A percentile compares a stretch with the other conserved stretches of the same genome.
These are phyloP conservation scores for Candida tetrigidarum DNA, from an alignment of 1,139 yeast genomes.

Conservation along the genomic window DNA sequence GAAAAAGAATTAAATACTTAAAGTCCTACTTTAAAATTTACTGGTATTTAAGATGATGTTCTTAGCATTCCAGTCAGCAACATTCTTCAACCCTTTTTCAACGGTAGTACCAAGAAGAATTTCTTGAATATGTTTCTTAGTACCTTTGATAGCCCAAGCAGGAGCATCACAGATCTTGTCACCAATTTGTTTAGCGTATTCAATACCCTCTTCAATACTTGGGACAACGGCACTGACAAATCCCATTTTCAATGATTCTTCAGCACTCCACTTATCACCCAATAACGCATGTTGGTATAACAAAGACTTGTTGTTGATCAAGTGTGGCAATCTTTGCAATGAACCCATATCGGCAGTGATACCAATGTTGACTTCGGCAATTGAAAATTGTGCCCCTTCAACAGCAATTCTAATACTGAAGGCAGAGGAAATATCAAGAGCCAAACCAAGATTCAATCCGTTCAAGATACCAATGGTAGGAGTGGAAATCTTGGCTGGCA, in stretches of 20 bases:
- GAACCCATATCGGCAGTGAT: conserved; percentile 83
- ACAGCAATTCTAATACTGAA: conserved; percentile 62
- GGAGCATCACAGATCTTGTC: conserved; percentile 49
- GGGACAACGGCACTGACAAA: conserved; percentile 53
- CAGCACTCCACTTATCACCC: conserved; percentile 58
- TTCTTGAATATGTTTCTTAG: conserved; percentile 60
- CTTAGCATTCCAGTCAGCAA: conserved; percentile 57
- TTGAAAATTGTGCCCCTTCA: conserved; percentile 56
- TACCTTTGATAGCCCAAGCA: conserved; percentile 68
- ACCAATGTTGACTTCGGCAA: conserved; percentile 75
- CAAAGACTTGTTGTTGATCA: conserved; percentile 61
- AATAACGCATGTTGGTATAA: conserved; percentile 67
- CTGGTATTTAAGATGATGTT: conserved; percentile 30
- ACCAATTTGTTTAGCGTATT: conserved; percentile 56
- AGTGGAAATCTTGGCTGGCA: conserved; percentile 49
- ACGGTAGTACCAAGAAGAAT: conserved; percentile 52
- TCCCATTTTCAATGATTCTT: conserved; percentile 62
- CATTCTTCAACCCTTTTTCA: conserved; percentile 52
- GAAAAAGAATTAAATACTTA: not conserved
- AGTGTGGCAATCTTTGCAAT: conserved; percentile 64
- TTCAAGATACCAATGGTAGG: conserved; percentile 55
- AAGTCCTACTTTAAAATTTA: conserved; percentile 10
- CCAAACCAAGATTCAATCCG: conserved; percentile 62
- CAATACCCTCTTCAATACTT: conserved; percentile 53
- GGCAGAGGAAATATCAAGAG: conserved; percentile 66